phyloP scores from a whole-genome alignment of 202 grass and related monocot genomes.

The Zizania palustris region DNA sequence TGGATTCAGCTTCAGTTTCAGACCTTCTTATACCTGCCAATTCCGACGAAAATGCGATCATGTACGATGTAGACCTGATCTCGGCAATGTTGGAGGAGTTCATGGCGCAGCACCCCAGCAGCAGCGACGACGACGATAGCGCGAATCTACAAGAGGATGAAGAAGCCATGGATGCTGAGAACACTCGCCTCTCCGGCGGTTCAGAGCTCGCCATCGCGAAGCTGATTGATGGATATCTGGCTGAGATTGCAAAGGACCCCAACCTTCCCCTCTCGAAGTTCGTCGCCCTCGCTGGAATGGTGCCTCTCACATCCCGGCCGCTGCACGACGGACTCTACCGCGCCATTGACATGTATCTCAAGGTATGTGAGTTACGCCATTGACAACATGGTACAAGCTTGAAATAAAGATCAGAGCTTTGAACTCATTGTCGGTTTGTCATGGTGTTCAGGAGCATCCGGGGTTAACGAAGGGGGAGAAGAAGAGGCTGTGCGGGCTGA shows the following conservation, averaged over 20 bases:
- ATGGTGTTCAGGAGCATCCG: constrained; percentile 66
- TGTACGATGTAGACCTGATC: constrained; percentile 65
- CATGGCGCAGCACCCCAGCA: constrained; percentile 47
- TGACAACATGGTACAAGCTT: not conserved
- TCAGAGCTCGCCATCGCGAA: constrained; percentile 56
- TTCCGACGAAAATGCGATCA: constrained; percentile 20
- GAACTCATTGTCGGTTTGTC: not conserved
- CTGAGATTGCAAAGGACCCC: constrained; percentile 72
- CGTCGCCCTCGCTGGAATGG: constrained; percentile 57
- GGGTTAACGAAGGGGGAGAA: constrained; percentile 72
- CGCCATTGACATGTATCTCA: constrained; percentile 89
- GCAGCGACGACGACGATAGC: not conserved
- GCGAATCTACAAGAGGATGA: constrained; percentile 22
- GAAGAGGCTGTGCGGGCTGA: constrained; percentile 75
- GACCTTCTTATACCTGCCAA: constrained; percentile 71
- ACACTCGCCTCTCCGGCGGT: not conserved
- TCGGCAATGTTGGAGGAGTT: constrained; percentile 68
- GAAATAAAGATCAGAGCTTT: not conserved
- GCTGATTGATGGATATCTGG: constrained; percentile 76
- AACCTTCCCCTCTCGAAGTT: constrained; percentile 66
- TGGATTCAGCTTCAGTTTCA: constrained; percentile 67
- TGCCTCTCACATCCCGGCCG: constrained; percentile 49
- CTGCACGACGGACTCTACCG: constrained; percentile 81
- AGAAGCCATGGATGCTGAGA: constrained; percentile 35
- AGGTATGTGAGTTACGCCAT: constrained; percentile 44